Percentiles rank a stretch among this genome's conserved stretches.
These are phyloP conservation scores for Penicillium sp. DNA, from an alignment of 2,329 filamentous ascomycete genomes.

Conservation along the genomic window DNA sequence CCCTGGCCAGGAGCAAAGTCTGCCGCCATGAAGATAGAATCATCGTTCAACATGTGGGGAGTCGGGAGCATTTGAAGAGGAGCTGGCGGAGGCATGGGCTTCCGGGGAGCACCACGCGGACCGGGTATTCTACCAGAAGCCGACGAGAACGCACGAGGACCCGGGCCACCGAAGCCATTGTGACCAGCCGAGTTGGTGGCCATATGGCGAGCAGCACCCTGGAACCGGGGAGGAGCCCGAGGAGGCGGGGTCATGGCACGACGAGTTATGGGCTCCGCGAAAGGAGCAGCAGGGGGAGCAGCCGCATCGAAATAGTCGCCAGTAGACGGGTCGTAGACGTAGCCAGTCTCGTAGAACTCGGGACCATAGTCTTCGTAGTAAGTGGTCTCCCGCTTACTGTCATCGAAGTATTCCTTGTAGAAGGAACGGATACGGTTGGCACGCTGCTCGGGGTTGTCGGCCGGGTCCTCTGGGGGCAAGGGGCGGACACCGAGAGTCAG, in stretches of 20 bases:
- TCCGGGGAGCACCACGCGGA: constrained; percentile 55
- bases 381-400: constrained; percentile 63
- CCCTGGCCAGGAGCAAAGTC: constrained; percentile 85
- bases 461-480: constrained; percentile 82
- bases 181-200: constrained; percentile 52
- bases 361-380: constrained; percentile 80
- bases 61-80: constrained; percentile 80
- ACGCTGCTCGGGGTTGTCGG: constrained; percentile 90
- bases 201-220: constrained; percentile 53
- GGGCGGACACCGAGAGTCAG: constrained; percentile 74
- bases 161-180: constrained; percentile 43
- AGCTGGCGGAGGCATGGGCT: constrained; percentile 72
- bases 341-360: constrained; percentile 66
- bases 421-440: constrained; percentile 98
- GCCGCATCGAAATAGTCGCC: constrained; percentile 42
- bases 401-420: constrained; percentile 99
- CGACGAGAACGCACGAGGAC: constrained; percentile 69
- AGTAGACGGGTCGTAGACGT: constrained; percentile 59
- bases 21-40: constrained; percentile 72
- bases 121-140: constrained; percentile 57
- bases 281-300: constrained; percentile 59
- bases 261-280: constrained; percentile 81
- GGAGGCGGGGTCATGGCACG: constrained; percentile 97
- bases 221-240: constrained; percentile 65
- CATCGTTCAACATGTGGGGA: constrained; percentile 82